These are phyloP conservation scores for Lotmaria passim DNA, from an alignment of 208 protist genomes.

Conservation along the genomic window DNA sequence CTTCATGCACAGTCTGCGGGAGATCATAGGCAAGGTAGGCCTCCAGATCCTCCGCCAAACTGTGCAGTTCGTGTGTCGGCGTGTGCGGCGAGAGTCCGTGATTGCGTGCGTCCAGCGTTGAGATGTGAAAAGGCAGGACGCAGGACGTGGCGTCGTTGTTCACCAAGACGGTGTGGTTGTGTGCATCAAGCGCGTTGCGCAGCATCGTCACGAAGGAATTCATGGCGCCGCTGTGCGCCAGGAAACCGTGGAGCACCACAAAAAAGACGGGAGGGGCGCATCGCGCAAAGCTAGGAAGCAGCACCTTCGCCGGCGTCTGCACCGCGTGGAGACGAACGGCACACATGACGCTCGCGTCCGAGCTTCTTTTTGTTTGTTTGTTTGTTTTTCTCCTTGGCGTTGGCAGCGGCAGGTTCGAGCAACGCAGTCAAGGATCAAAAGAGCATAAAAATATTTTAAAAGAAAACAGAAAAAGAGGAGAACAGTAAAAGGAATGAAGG, in stretches of 20 bases:
- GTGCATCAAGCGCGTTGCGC: constrained; percentile 26
- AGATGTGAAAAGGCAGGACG: constrained; percentile 27
- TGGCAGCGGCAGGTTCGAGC: no score
- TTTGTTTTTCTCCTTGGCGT: background rate
- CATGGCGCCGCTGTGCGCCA: constrained; percentile 56
- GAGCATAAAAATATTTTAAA: background rate
- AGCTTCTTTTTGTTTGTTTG: background rate
- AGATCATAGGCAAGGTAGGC: constrained; percentile 31
- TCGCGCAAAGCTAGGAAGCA: constrained; percentile 11
- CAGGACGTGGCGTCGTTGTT: constrained; percentile 8
- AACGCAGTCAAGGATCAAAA: no score
- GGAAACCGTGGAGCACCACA: constrained; percentile 66
- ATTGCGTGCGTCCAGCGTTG: constrained; percentile 56
- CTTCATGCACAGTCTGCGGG: constrained; percentile 4
- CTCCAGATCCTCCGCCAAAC: constrained; percentile 45
- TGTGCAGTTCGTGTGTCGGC: constrained; percentile 38
- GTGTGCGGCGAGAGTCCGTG: constrained; percentile 65
- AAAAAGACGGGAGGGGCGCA: constrained; percentile 38
- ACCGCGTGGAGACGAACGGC: constrained; percentile 18
- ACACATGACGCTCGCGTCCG: no score
- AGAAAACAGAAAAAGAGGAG: constrained; percentile 5
- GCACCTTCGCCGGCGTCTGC: constrained; percentile 28
- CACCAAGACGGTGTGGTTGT: constrained; percentile 22
- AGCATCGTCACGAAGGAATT: constrained; percentile 46
- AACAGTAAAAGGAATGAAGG: background rate